Conservation (phyloP, 352 stramenopile genomes). For the Plasmopara muralis region DNA sequence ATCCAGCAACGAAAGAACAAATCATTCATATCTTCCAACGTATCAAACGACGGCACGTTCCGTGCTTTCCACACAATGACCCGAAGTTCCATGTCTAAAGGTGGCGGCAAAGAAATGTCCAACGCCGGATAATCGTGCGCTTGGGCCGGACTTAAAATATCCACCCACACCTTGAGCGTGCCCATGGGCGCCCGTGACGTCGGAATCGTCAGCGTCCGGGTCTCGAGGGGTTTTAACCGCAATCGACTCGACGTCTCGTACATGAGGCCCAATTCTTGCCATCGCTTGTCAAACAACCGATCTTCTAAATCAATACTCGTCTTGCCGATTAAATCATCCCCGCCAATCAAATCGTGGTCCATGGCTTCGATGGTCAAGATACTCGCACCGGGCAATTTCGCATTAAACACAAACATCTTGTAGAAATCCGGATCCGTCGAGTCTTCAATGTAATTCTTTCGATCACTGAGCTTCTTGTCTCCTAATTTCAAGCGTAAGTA, state of each 20-base stretch:
- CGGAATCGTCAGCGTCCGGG: slow-evolving; percentile 78
- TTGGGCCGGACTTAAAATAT: slow-evolving; percentile 82
- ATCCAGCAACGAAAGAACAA: slow-evolving; percentile 90
- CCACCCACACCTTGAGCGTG: slow-evolving; percentile 84
- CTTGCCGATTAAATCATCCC: slow-evolving; percentile 88
- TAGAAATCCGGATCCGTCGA: slow-evolving; percentile 88
- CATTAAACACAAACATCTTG: slow-evolving; percentile 84
- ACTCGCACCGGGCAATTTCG: slow-evolving; percentile 77
- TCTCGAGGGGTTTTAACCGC: slow-evolving; percentile 69
- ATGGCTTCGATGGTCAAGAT: slow-evolving; percentile 86
- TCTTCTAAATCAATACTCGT: slow-evolving; percentile 93
- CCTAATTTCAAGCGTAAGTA: slow-evolving; percentile 83
- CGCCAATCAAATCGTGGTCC: slow-evolving; percentile 87
- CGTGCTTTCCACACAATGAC: slow-evolving; percentile 90
- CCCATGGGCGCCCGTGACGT: slow-evolving; percentile 82
- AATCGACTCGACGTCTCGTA: slow-evolving; percentile 72
- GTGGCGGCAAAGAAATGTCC: slow-evolving; percentile 79
- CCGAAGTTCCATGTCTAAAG: slow-evolving; percentile 86
- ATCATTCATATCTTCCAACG: slow-evolving; percentile 88
- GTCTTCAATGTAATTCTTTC: slow-evolving; percentile 88
- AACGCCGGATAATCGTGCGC: slow-evolving; percentile 73
- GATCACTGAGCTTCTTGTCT: slow-evolving; percentile 81
- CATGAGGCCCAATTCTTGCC: slow-evolving; percentile 82
- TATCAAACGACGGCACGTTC: slow-evolving; percentile 83
- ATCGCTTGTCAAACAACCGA: slow-evolving; percentile 85